phyloP scores from a whole-genome alignment of 106 monocot genomes.

The Phalaenopsis aphrodite region DNA sequence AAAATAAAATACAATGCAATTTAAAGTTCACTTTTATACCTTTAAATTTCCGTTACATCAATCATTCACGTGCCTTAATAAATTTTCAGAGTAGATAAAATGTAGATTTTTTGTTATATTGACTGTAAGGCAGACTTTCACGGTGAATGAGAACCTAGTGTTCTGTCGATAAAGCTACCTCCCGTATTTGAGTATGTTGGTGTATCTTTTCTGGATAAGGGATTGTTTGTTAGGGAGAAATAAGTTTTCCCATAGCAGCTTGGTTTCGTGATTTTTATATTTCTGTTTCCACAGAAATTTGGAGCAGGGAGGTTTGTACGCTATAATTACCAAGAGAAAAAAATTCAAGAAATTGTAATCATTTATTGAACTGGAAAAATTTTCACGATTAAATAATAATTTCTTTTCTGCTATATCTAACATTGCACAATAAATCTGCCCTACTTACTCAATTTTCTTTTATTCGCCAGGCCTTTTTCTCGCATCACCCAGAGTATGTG shows the following conservation, averaged over 20 bases:
- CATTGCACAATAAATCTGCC: background rate
- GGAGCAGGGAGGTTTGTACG: background rate
- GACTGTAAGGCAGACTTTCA: background rate
- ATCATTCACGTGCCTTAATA: background rate
- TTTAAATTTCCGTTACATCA: background rate
- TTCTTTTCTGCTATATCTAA: background rate
- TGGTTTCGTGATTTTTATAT: background rate
- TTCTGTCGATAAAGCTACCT: background rate
- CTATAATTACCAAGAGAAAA: background rate
- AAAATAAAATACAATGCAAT: too few species aligned
- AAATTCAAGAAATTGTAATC: background rate
- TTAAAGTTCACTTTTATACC: background rate
- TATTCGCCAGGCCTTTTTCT: constrained; percentile 65
- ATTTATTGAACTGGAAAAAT: background rate
- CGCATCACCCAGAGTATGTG: constrained; percentile 66
- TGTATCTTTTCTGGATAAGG: background rate
- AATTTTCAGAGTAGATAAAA: background rate
- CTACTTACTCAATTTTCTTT: background rate
- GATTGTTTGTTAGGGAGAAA: background rate
- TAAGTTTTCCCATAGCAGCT: background rate
- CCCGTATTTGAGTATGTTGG: background rate
- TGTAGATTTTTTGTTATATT: background rate
- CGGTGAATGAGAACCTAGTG: background rate
- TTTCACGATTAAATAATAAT: background rate
- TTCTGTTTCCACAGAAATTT: background rate